A percentile compares a stretch with the other conserved stretches of the same genome.
These are phyloP conservation scores for Penicillium sp. DNA, from an alignment of 2,329 filamentous ascomycete species.

Conservation along the genomic window DNA sequence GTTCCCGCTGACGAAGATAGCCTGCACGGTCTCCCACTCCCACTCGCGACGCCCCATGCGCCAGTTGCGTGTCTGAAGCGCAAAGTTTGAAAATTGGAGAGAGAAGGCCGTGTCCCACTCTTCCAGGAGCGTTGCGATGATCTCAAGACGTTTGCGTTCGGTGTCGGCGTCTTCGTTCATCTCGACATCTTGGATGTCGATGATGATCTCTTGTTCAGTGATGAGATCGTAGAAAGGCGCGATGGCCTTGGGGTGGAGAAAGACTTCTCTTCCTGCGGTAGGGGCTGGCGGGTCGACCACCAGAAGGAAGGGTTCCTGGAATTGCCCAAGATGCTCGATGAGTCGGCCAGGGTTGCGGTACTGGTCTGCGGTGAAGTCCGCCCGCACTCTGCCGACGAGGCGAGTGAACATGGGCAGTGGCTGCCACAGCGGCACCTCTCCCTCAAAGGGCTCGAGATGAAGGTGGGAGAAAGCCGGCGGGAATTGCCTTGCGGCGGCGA, in stretches of 20 bases:
- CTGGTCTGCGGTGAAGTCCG: neutral
- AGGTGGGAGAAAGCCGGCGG: too few relatives aligned
- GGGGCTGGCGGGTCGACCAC: conserved; percentile 4
- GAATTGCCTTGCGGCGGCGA: neutral
- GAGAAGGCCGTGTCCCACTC: neutral
- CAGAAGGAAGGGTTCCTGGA: neutral
- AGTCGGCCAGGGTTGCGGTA: neutral
- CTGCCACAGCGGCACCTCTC: neutral
- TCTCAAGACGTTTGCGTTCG: neutral
- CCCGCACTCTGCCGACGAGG: conserved; percentile 1
- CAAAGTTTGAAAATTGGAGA: neutral
- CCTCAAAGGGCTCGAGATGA: neutral
- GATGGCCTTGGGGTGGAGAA: neutral
- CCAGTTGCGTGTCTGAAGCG: neutral
- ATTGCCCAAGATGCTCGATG: neutral
- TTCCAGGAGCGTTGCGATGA: neutral
- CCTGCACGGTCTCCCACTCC: neutral
- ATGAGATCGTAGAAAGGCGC: conserved; percentile 1
- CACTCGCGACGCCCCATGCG: neutral
- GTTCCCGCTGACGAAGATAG: neutral
- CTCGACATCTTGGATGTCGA: neutral
- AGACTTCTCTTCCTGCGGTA: neutral
- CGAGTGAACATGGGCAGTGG: neutral
- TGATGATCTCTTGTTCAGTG: neutral
- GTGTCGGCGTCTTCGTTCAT: neutral